Base-by-base conservation (phyloP, 441 rosid genomes). In the Adansonia rubrostipa region DNA sequence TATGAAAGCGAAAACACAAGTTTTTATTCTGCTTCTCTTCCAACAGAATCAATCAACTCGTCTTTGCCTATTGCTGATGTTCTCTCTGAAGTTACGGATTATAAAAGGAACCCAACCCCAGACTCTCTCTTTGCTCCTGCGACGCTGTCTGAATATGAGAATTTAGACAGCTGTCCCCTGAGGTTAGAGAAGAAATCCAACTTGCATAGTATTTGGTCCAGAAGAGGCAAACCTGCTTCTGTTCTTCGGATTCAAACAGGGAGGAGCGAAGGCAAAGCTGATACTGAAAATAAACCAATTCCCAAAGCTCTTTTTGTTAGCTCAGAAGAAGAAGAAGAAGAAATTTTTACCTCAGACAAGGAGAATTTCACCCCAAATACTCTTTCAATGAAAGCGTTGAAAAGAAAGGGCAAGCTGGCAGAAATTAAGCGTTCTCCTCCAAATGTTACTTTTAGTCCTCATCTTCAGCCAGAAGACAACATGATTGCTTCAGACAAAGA, bases 301-400 rank as follows among this genome's bases (percentile, higher is more conserved):
- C 60, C 80, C 14, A 80, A 62, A 76, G 70, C 77, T 68, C 84
- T 82, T 74, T 81, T 83, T 78, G 42, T 79, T 73, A 78, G 57
- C 82, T 77, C 65, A 79, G 88, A 87, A 28, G 36, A 28, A 28
- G 36, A 87, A 71, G 84, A 88, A 80, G 88, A 91, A 81, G 97
- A 91, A 77, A 78, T 81, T 20, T 86, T 85, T 70, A 89, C 89
- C 72, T 95, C 92, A 75, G 90, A 90, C 79, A 95, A 88, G 85
- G 99, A 95, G 89, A 95, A 93, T 80, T 80, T 85, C 82, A 84
- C 87, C n/a, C 95, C 97, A 79, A 87, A 85, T 57, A 78, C 85
- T 70, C 89, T 78, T 77, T 58, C 82, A 78, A 73, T 83, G 60
- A 87, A 81, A 79, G 84, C 88, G 73, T 79, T 84, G 56, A 89